These are phyloP conservation scores for Radiomyces spectabilis DNA, from an alignment of 192 early-diverging fungal genomes.

Conservation along the genomic window DNA sequence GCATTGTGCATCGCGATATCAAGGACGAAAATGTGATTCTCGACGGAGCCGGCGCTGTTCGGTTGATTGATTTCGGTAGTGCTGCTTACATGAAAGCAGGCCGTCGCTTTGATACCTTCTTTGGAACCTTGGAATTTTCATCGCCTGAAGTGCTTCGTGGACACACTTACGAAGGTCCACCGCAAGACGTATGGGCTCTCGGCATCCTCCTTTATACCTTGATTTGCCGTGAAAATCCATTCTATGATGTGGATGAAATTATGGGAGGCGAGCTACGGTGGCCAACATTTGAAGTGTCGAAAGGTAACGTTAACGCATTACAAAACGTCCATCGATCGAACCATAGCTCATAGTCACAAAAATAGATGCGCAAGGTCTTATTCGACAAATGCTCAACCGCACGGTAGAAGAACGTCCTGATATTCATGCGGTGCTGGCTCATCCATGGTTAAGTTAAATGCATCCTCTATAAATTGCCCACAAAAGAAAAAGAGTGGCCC, in stretches of 20 bases:
- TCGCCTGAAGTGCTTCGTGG: conserved; percentile 65
- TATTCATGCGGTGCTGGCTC: no score
- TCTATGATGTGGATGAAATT: conserved; percentile 61
- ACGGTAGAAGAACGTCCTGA: no score
- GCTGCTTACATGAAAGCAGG: conserved; percentile 50
- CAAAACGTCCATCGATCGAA: no score
- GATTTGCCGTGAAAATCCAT: conserved; percentile 66
- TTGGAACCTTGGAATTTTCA: conserved; percentile 71
- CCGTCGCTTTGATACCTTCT: conserved; percentile 59
- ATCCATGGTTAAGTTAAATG: no score
- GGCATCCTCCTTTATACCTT: conserved; percentile 73
- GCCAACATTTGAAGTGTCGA: no score
- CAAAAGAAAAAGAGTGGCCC: no score
- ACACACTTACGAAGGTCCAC: conserved; percentile 61
- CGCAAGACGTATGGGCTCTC: conserved; percentile 80
- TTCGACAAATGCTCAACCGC: no score
- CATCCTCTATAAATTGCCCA: no score
- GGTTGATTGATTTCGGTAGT: conserved; percentile 81
- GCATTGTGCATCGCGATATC: conserved; percentile 78
- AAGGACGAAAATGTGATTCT: conserved; percentile 88
- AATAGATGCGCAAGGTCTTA: no score
- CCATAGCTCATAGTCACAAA: no score
- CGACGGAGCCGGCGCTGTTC: conserved; percentile 47
- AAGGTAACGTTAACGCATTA: no score
- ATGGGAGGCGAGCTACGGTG: conserved; percentile 43